Percentiles rank a stretch among this genome's conserved stretches.
phyloP scores from a whole-genome alignment of 768 basidiomycete genomes.

The Cantharellus cinnabarinus region DNA sequence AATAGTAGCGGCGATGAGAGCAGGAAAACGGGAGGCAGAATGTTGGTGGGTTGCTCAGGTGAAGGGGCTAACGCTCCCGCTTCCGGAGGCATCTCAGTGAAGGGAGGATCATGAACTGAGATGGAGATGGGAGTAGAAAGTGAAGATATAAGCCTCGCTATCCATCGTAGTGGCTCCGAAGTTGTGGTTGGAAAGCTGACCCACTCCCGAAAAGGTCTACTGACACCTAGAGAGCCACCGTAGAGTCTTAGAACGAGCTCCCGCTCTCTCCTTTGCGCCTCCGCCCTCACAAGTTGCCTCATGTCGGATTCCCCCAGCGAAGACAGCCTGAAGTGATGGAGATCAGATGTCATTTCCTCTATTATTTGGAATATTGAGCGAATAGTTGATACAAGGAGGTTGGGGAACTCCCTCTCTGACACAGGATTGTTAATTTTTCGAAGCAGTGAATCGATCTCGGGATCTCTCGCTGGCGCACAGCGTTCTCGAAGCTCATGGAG shows the following conservation, averaged over 20 bases:
- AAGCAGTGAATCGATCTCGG: neutral
- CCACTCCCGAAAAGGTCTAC: neutral
- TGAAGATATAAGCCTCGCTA: neutral
- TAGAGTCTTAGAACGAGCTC: neutral
- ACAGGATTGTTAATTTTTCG: neutral
- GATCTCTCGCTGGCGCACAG: conserved; percentile 3
- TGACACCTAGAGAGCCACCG: neutral
- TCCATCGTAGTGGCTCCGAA: neutral
- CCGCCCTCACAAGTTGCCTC: neutral
- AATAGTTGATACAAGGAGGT: neutral
- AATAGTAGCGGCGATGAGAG: conserved; percentile 1
- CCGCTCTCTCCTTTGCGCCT: conserved; percentile 1
- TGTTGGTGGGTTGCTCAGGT: neutral
- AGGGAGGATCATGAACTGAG: neutral
- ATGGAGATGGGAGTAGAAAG: neutral
- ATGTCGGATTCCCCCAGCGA: neutral
- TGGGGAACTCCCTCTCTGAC: neutral
- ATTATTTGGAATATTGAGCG: neutral
- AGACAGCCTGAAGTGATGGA: neutral
- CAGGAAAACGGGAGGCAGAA: conserved; percentile 1
- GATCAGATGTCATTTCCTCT: neutral
- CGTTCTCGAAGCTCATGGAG: neutral
- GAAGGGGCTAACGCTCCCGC: neutral
- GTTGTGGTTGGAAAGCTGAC: neutral
- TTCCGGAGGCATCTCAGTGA: neutral